Evolutionary conservation across 208 protist species (phyloP).

Genomic region (Trypanosoma mega): DNA sequence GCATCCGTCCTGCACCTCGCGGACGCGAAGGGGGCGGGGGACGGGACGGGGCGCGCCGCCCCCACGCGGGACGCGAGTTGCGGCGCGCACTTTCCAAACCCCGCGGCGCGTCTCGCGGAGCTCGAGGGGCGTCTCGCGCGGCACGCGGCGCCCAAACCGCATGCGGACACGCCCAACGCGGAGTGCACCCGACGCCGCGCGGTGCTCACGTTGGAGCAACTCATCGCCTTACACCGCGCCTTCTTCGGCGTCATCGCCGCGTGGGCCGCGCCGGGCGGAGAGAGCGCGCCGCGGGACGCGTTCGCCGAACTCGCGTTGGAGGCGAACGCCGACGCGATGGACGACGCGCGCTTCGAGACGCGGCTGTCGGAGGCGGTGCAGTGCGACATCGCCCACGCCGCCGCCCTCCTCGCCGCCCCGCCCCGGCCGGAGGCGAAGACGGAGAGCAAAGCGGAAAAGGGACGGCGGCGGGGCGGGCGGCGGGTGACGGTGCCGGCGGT

Average conservation of each 20-base stretch:
- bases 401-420: neutral
- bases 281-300: neutral
- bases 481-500: too few relatives aligned
- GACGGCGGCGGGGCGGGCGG: too few relatives aligned
- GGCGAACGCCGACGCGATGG: conserved; percentile 26
- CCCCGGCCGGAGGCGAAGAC: neutral
- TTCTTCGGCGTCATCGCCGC: neutral
- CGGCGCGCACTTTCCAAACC: conserved; percentile 28
- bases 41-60: conserved; percentile 26
- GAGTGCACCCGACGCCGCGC: conserved; percentile 28
- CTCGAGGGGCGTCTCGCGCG: conserved; percentile 49
- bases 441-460: too few relatives aligned
- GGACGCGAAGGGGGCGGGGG: conserved; percentile 24
- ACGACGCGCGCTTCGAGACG: conserved; percentile 47
- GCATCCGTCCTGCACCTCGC: conserved; percentile 22
- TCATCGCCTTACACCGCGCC: conserved; percentile 32
- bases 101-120: conserved; percentile 45
- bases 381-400: neutral
- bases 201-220: conserved; percentile 32
- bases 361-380: conserved; percentile 47
- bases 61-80: conserved; percentile 31
- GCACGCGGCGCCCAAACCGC: conserved; percentile 28
- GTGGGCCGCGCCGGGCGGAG: conserved; percentile 2
- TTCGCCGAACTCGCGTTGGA: conserved; percentile 16
- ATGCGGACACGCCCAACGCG: conserved; percentile 16